phyloP scores from a whole-genome alignment of 306 rosid genomes.

The Quercus berberidifolia region DNA sequence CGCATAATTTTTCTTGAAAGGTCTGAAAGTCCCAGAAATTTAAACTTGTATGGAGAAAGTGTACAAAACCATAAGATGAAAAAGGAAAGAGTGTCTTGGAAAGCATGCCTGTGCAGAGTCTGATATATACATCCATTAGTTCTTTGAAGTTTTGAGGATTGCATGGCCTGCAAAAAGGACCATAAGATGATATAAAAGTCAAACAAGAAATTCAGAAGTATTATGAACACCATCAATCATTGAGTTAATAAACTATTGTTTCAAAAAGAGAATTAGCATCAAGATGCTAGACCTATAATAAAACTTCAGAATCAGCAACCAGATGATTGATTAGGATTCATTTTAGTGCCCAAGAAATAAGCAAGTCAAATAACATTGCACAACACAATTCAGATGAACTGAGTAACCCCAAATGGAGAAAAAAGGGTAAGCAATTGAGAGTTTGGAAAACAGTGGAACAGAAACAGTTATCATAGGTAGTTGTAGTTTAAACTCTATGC shows the following conservation, averaged over 20 bases:
- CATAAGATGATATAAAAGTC: constrained; percentile 11
- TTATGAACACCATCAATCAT: not conserved
- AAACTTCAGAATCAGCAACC: constrained; percentile 6
- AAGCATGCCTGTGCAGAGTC: constrained; percentile 73
- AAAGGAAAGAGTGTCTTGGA: not conserved
- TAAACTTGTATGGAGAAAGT: not conserved
- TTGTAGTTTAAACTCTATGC: not conserved
- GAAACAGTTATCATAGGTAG: not conserved
- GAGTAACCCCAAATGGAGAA: too few relatives aligned
- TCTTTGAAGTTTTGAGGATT: constrained; percentile 57
- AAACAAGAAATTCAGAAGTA: not conserved
- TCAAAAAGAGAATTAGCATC: not conserved
- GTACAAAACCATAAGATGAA: not conserved
- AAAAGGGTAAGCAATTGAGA: not conserved
- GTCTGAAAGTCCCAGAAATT: constrained; percentile 38
- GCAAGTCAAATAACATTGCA: too few relatives aligned
- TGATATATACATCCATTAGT: constrained; percentile 72
- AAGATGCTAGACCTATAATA: not conserved
- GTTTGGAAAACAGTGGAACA: not conserved
- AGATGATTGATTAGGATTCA: not conserved
- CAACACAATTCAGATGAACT: too few relatives aligned
- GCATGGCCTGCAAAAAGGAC: constrained; percentile 57
- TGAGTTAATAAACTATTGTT: not conserved
- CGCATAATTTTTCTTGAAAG: constrained; percentile 83
- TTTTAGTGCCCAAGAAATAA: too few relatives aligned